Conservation (phyloP, 1,284 basidiomycete genomes). For the Cystobasidium slooffiae region DNA sequence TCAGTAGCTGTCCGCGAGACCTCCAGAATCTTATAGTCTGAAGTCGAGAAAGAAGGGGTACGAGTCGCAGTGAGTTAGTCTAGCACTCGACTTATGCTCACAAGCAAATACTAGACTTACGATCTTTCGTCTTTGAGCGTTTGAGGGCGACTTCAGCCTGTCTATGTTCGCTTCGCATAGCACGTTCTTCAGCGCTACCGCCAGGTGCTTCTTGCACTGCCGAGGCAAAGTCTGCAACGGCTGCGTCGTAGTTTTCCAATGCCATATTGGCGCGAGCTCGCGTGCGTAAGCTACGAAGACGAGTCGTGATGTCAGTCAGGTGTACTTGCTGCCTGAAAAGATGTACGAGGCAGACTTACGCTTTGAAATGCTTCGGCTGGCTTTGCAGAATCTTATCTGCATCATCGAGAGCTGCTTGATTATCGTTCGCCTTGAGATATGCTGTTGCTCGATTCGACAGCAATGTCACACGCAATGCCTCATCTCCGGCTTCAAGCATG, state of each 20-base stretch:
- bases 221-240: conserved; percentile 75
- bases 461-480: conserved; percentile 73
- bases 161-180: conserved; percentile 69
- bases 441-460: conserved; percentile 84
- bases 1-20: conserved; percentile 35
- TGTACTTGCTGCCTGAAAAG: neutral
- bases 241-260: conserved; percentile 72
- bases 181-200: conserved; percentile 66
- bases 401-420: conserved; percentile 72
- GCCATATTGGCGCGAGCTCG: conserved; percentile 77
- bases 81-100: too few species aligned
- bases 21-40: conserved; percentile 52
- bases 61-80: neutral
- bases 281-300: conserved; percentile 65
- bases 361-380: conserved; percentile 74
- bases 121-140: conserved; percentile 75
- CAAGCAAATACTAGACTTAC: conserved; percentile 33
- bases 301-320: neutral
- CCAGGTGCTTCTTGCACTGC: conserved; percentile 70
- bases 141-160: conserved; percentile 78
- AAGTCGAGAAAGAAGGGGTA: neutral
- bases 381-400: conserved; percentile 71
- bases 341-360: conserved; percentile 53
- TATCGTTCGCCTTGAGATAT: conserved; percentile 64
- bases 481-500: conserved; percentile 56